Base-by-base conservation (phyloP, 2,329 filamentous ascomycete species). In the Fusarium domesticum region DNA sequence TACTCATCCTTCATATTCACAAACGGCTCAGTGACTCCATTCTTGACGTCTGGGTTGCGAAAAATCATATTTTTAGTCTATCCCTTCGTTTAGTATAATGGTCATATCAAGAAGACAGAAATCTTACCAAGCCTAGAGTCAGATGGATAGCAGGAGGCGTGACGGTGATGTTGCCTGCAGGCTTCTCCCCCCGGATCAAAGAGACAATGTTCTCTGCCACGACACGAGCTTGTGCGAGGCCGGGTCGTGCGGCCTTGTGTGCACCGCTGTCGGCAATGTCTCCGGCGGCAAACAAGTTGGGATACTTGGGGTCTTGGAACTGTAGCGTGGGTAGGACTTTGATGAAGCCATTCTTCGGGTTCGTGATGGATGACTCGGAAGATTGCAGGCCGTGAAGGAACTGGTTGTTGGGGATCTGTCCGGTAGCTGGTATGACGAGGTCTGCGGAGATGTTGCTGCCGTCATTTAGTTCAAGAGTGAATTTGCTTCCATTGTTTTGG, bases 61-160 rank as follows among this genome's bases (percentile, higher is more conserved):
- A 60, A 60, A 12, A 60, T 55, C 30, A 60, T 60, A 1, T 57
- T 60, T 41, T 49, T 59, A 7, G 48, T 59, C 56, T 59, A 7
- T 2, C 1, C 0, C 3, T 11, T 11, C 1, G 6, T 1, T 3
- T 1, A 10, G 1, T 17, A 4, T 2, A 5, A 12, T 6, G 10
- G 5, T 3, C 0, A 5, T 2, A 1, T 0, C 2, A 14, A 1
- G 1, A 20, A 16, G 2, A 12, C 8, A 12, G 7, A 28, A 28
- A 8, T 30, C 55, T 18, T 47, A 60, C 55, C 42, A 60, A n/a
- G 18, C 57, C 57, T 0, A 60, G 32, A 2, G 47, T 57, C 1
- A 60, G 19, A 6, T 60, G 57, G 0, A 60, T 60, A 0, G 56
- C 57, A 0, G 57, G 57, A 20, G 57, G 56, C 4, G 39, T 43